phyloP scores from a whole-genome alignment of 805 yeast species.

The Candida pseudoglaebosa region DNA sequence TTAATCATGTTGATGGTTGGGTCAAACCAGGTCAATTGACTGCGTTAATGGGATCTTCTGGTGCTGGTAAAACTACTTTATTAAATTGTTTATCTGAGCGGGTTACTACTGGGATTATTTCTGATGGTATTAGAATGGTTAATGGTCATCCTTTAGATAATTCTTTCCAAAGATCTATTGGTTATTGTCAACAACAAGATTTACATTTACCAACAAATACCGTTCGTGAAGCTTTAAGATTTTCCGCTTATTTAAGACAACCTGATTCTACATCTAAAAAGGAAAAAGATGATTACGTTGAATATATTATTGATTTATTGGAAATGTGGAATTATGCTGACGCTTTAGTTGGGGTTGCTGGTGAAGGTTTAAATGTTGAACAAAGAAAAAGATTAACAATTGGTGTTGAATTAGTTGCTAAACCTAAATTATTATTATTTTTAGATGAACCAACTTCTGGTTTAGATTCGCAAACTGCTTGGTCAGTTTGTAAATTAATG shows the following conservation, averaged over 20 bases:
- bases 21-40: conserved; percentile 79
- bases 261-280: conserved; percentile 50
- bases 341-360: conserved; percentile 76
- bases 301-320: conserved; percentile 58
- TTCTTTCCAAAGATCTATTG: conserved; percentile 73
- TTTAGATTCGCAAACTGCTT: conserved; percentile 41
- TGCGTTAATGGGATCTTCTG: conserved; percentile 83
- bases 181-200: conserved; percentile 81
- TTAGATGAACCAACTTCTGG: conserved; percentile 45
- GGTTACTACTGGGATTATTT: conserved; percentile 63
- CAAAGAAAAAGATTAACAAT: conserved; percentile 40
- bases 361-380: conserved; percentile 51
- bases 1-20: conserved; percentile 53
- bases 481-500: conserved; percentile 39
- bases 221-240: conserved; percentile 69
- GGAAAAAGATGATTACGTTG: conserved; percentile 67
- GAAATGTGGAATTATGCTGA: conserved; percentile 71
- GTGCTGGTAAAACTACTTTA: conserved; percentile 82
- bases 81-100: conserved; percentile 71
- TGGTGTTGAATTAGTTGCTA: conserved; percentile 41
- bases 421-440: conserved; percentile 34
- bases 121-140: conserved; percentile 61
- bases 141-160: conserved; percentile 61
- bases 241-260: conserved; percentile 71
- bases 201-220: conserved; percentile 65